Base-by-base conservation (phyloP, 768 basidiomycete genomes). In the Amanita rimosa region DNA sequence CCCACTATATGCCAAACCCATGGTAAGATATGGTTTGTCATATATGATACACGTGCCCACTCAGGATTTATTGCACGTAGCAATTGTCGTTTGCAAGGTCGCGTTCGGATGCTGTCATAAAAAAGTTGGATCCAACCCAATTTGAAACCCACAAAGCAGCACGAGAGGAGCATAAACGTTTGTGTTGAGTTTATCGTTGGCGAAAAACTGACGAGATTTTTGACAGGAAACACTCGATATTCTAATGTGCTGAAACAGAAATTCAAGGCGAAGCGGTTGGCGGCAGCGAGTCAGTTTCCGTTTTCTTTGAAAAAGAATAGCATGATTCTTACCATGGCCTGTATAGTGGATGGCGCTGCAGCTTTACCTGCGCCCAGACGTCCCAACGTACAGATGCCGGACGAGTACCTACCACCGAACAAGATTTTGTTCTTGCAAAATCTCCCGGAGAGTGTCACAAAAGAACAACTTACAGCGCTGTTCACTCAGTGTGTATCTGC, bases 371-470 rank as follows among this genome's bases (percentile, higher is more conserved):
- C 76, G 26, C 66, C 85, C 16, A 89, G 82, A 65, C 78, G 87
- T 37, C 87, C 87, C 19, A 80, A 82, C 55, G 85, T 96, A 52
- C 90, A 94, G 63, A 96, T 98, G 92, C 94, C 95, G 35, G 96
- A 99, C 83, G 96, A 99, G 65, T 98, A 97, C 65, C 79, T 99
- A 6, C 96, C 96, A 1, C 95, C 96, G 34, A 99, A 99, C 84
- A 93, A 94, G 65, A 95, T 98, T 66, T 76, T 99, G 45, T 99
- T 99, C 78, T 64, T 99, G 55, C 96, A 99, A 67, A 97, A 97
- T 62, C 73, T 99, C 19, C 93, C 94, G 16, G 92, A 96, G 61
- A 84, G 67, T 36, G 92, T 93, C 55, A 92, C 85, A 48, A 93
- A 95, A 61, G 94, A 96, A 46, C 84, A 88, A 60, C 83, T 99